Conservation (phyloP, 441 rosid genomes). For the Geranium incanum region DNA sequence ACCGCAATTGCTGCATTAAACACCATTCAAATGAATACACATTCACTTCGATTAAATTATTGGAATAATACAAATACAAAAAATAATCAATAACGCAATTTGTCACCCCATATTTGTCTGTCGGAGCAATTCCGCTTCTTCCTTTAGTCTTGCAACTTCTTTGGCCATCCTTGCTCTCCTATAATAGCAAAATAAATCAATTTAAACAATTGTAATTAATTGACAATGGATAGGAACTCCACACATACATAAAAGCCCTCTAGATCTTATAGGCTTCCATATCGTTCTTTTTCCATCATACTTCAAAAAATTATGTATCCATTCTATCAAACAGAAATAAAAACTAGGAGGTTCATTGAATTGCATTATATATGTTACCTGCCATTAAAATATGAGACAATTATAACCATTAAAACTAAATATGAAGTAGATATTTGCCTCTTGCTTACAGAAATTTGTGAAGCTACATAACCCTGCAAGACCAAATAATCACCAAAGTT, state of each 20-base stretch:
- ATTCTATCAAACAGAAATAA: too few relatives aligned
- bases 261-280: background rate
- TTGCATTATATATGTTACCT: background rate
- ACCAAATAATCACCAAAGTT: too few relatives aligned
- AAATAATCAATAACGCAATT: slow-evolving; percentile 13
- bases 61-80: background rate
- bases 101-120: slow-evolving; percentile 53
- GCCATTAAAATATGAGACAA: background rate
- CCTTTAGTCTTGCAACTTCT: slow-evolving; percentile 74
- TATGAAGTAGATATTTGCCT: too few relatives aligned
- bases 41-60: background rate
- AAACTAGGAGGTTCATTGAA: background rate
- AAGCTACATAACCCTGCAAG: too few relatives aligned
- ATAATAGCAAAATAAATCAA: slow-evolving; percentile 19
- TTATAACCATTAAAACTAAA: too few relatives aligned
- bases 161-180: slow-evolving; percentile 93
- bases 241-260: background rate
- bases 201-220: slow-evolving; percentile 15
- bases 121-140: slow-evolving; percentile 57
- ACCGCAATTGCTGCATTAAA: slow-evolving; percentile 43
- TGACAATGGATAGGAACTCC: background rate
- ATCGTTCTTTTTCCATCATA: background rate
- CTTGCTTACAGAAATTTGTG: too few relatives aligned
- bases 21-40: slow-evolving; percentile 14
- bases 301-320: background rate